Percentiles rank a stretch among this genome's conserved stretches.
These are phyloP conservation scores for Coemansia sp. DNA, from an alignment of 192 early-diverging fungal genomes.

Conservation along the genomic window DNA sequence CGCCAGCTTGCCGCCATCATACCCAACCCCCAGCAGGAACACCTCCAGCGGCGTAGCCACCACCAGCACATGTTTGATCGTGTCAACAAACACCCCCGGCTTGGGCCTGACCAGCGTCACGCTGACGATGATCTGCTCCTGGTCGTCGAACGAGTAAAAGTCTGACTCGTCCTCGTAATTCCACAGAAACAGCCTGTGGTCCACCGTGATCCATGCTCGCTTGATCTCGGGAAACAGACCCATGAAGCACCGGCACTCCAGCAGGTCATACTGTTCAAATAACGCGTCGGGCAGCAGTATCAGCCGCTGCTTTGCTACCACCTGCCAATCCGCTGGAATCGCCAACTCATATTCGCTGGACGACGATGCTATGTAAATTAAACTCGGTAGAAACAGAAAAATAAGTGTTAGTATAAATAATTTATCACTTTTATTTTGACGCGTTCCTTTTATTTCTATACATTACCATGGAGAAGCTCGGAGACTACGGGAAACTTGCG, in stretches of 20 bases:
- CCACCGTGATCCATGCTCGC: slow-evolving; percentile 90
- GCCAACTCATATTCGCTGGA: slow-evolving; percentile 56
- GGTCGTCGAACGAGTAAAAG: slow-evolving; percentile 78
- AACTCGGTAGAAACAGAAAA: not conserved
- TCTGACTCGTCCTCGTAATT: slow-evolving; percentile 79
- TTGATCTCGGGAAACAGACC: slow-evolving; percentile 90
- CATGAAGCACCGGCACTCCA: slow-evolving; percentile 80
- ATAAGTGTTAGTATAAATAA: not conserved
- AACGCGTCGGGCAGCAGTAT: slow-evolving; percentile 73
- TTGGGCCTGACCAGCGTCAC: slow-evolving; percentile 79
- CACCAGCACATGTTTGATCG: slow-evolving; percentile 83
- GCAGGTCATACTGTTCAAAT: slow-evolving; percentile 73
- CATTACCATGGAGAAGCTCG: slow-evolving; percentile 52
- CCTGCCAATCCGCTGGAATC: slow-evolving; percentile 53
- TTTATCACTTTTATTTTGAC: slow-evolving; percentile 1
- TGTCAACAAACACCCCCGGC: slow-evolving; percentile 76
- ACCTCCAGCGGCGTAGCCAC: slow-evolving; percentile 87
- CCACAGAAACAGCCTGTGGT: slow-evolving; percentile 87
- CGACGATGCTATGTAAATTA: slow-evolving; percentile 43
- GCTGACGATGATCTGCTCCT: slow-evolving; percentile 85
- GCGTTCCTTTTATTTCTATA: not conserved
- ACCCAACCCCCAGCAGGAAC: slow-evolving; percentile 74
- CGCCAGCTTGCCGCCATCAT: slow-evolving; percentile 23
- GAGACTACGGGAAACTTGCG: slow-evolving; percentile 45
- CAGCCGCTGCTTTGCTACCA: slow-evolving; percentile 61